These are phyloP conservation scores for Globisporangium sylvaticum DNA, from an alignment of 352 stramenopile species.

Conservation along the genomic window DNA sequence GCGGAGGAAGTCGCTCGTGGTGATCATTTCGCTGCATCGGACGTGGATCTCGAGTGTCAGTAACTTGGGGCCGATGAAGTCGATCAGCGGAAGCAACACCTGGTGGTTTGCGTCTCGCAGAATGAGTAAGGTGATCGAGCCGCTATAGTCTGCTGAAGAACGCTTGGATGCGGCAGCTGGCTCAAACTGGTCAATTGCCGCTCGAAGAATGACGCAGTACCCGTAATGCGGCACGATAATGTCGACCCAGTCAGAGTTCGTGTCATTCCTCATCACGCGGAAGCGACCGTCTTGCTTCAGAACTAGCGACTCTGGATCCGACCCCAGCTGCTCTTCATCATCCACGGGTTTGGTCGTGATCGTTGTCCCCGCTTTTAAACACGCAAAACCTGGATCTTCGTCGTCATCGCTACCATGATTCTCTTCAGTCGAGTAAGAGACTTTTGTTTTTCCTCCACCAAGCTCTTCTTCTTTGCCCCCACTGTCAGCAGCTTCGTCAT, in stretches of 20 bases:
- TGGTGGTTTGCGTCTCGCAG: neutral
- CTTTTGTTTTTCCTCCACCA: too few relatives aligned
- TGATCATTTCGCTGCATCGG: too few relatives aligned
- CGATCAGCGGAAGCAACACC: neutral
- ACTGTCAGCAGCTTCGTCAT: neutral
- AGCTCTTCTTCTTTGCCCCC: neutral
- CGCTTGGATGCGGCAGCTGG: neutral
- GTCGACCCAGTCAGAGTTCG: neutral
- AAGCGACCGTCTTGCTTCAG: slow-evolving; percentile 7
- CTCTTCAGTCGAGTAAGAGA: too few relatives aligned
- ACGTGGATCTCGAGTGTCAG: too few relatives aligned
- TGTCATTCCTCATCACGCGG: neutral
- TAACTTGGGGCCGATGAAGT: neutral
- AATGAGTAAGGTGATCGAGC: neutral
- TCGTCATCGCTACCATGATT: neutral
- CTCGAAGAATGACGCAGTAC: neutral
- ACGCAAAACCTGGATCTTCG: neutral
- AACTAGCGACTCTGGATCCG: neutral
- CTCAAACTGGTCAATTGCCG: neutral
- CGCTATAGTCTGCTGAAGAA: neutral
- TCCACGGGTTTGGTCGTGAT: neutral
- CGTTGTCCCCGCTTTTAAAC: neutral
- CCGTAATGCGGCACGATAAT: neutral
- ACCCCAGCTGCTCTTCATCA: neutral
- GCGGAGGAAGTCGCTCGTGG: too few relatives aligned